phyloP scores from a whole-genome alignment of 495 filamentous ascomycete genomes.

The Talaromyces adpressus region DNA sequence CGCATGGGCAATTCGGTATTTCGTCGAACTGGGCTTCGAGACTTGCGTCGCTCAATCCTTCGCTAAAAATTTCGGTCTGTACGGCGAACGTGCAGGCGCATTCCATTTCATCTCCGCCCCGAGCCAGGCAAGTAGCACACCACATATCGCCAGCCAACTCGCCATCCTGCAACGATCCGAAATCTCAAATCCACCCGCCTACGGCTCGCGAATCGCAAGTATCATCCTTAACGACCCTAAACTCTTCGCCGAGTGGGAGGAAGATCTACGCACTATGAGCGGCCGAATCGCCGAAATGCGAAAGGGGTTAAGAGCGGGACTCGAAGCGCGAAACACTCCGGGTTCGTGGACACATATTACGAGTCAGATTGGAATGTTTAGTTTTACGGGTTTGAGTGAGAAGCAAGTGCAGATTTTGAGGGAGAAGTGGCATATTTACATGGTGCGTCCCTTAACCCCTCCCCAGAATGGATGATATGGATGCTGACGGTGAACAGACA shows the following conservation, averaged over 20 bases:
- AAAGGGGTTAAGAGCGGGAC: conserved; percentile 59
- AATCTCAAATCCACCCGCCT: conserved; percentile 93
- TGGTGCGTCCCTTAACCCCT: conserved; percentile 38
- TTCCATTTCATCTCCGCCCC: conserved; percentile 91
- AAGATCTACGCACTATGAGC: conserved; percentile 86
- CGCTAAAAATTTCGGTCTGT: conserved; percentile 98
- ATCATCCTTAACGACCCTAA: conserved; percentile 71
- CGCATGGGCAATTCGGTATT: conserved; percentile 86
- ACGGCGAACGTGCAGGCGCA: conserved; percentile 90
- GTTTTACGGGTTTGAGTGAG: conserved; percentile 87
- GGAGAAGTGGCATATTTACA: conserved; percentile 83
- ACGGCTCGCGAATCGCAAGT: conserved; percentile 83
- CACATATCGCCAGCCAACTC: conserved; percentile 71
- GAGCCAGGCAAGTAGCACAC: conserved; percentile 55
- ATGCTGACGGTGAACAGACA: conserved; percentile 39
- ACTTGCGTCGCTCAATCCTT: conserved; percentile 92
- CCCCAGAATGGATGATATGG: background rate
- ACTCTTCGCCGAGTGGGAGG: conserved; percentile 92
- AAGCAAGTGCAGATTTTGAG: conserved; percentile 75
- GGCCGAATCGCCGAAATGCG: conserved; percentile 91
- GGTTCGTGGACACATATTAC: conserved; percentile 96
- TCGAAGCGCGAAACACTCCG: conserved; percentile 74
- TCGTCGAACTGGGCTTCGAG: conserved; percentile 92
- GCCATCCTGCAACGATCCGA: conserved; percentile 93
- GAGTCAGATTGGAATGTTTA: conserved; percentile 99